Evolutionary conservation across 371 early-diverging fungal species (phyloP).

Genomic region (Rhizopus arrhizus): DNA sequence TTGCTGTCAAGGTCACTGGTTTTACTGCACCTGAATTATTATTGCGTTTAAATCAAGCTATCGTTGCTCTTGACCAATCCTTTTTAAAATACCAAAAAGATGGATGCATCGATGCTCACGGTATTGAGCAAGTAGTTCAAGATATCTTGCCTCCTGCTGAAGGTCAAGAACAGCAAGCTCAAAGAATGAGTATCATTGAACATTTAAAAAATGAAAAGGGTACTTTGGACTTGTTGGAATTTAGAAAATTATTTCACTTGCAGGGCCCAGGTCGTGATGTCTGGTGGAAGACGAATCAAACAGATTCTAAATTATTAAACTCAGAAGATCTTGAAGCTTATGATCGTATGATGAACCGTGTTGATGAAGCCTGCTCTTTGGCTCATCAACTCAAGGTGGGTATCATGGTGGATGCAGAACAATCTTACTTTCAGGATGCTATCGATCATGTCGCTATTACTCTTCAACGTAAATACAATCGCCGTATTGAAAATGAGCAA

Average conservation of each 20-base stretch:
- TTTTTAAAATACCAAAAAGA: constrained; percentile 41
- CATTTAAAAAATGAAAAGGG: constrained; percentile 15
- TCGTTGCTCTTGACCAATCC: constrained; percentile 41
- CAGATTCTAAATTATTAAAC: constrained; percentile 21
- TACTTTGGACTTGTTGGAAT: constrained; percentile 34
- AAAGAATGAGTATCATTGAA: constrained; percentile 27
- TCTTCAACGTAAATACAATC: constrained; percentile 71
- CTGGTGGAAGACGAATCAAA: constrained; percentile 32
- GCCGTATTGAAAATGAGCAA: constrained; percentile 30
- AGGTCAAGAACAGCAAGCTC: constrained; percentile 19
- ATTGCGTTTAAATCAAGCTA: constrained; percentile 67
- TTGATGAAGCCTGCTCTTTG: constrained; percentile 65
- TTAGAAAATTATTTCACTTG: constrained; percentile 39
- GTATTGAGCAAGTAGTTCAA: constrained; percentile 28
- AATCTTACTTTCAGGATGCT: constrained; percentile 90
- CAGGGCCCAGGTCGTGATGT: constrained; percentile 43
- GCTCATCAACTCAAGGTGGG: constrained; percentile 69
- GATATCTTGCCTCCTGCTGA: constrained; percentile 30
- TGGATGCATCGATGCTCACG: constrained; percentile 32
- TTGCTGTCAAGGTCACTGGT: constrained; percentile 90
- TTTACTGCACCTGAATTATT: constrained; percentile 78
- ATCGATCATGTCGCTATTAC: constrained; percentile 84
- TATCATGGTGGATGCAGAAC: constrained; percentile 94
- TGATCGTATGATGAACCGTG: constrained; percentile 66
- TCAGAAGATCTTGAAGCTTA: constrained; percentile 72